A percentile compares a stretch with the other conserved stretches of the same genome.
phyloP scores from a whole-genome alignment of 2,329 filamentous ascomycete species.

The Zymoseptoria pseudotritici region DNA sequence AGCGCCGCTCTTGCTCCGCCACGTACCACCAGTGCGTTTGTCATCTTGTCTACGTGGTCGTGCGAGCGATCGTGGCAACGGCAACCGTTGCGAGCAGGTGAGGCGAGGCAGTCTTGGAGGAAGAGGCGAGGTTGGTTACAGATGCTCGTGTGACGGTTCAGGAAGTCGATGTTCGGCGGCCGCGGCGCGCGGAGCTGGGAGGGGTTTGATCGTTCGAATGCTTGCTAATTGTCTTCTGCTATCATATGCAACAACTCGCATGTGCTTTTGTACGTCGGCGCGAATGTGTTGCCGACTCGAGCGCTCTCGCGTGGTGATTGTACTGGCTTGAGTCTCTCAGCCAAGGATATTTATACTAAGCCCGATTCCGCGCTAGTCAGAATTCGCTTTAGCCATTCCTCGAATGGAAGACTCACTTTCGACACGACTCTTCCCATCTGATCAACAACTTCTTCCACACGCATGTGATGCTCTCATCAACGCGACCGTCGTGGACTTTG shows the following conservation, averaged over 20 bases:
- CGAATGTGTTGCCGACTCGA: background rate
- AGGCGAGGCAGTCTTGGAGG: background rate
- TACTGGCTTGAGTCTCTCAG: background rate
- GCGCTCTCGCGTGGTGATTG: slow-evolving; percentile 1
- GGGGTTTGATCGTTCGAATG: background rate
- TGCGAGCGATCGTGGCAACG: slow-evolving; percentile 2
- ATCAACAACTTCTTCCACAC: background rate
- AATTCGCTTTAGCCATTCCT: background rate
- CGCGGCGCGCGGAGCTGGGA: slow-evolving; percentile 4
- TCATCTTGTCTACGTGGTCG: slow-evolving; percentile 13
- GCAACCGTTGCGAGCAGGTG: background rate
- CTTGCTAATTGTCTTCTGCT: slow-evolving; percentile 4
- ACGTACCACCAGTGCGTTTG: slow-evolving; percentile 25
- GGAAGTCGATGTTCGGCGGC: background rate
- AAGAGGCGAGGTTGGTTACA: background rate
- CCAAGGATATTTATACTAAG: background rate
- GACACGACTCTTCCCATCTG: background rate
- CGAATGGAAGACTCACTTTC: background rate
- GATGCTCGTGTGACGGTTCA: background rate
- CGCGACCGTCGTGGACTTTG: background rate
- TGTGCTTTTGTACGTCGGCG: slow-evolving; percentile 3
- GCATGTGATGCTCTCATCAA: background rate
- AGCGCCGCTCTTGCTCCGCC: background rate
- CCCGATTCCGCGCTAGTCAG: background rate
- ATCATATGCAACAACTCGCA: background rate